A percentile compares a stretch with the other conserved stretches of the same genome.
Evolutionary conservation across 148 eudicot species (phyloP).

Genomic region (Rhododendron kiyosumense): DNA sequence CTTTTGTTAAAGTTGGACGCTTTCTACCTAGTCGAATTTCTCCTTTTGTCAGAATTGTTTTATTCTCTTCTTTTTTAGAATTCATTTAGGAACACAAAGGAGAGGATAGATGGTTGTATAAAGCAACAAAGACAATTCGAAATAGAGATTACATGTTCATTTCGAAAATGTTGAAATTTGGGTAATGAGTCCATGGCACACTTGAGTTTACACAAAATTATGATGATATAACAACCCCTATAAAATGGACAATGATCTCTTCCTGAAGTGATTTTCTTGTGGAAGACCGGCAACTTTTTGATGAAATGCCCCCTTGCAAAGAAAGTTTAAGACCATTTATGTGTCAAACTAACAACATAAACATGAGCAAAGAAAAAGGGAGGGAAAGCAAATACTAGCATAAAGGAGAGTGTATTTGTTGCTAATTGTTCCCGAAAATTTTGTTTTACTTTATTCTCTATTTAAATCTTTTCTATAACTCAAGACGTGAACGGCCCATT

Average conservation of each 20-base stretch:
- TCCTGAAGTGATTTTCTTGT: neutral
- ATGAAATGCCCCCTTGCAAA: neutral
- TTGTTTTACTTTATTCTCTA: neutral
- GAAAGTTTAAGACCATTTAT: neutral
- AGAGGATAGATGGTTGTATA: neutral
- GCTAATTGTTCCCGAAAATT: neutral
- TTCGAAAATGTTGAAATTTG: neutral
- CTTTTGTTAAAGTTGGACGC: neutral
- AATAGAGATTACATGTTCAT: neutral
- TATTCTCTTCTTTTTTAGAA: neutral
- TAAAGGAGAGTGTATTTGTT: neutral
- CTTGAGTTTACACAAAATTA: neutral
- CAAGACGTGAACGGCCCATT: neutral
- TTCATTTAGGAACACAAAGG: neutral
- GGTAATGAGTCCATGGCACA: neutral
- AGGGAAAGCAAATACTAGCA: neutral
- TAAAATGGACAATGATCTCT: neutral
- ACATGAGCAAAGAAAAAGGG: neutral
- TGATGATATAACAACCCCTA: neutral
- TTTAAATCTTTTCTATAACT: neutral
- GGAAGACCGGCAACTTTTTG: neutral
- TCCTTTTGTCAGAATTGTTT: neutral
- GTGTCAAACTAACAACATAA: neutral
- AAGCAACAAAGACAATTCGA: neutral
- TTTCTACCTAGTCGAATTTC: neutral